Evolutionary conservation across 208 protist species (phyloP).

Genomic region (Naegleria gruberi): DNA sequence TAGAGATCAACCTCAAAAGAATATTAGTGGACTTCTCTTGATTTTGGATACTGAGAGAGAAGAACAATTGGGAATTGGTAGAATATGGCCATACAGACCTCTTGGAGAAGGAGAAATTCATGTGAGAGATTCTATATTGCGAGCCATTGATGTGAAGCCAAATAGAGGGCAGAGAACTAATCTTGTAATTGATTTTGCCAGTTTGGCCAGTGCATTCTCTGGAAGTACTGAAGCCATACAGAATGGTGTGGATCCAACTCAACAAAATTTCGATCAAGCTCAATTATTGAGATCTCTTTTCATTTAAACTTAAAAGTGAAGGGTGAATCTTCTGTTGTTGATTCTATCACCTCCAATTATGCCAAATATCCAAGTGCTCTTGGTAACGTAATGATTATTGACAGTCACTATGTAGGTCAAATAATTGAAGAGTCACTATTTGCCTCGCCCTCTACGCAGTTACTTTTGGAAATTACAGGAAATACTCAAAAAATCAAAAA

Average conservation of each 20-base stretch:
- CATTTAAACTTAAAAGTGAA: neutral
- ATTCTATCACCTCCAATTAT: constrained; percentile 48
- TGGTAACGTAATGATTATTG: constrained; percentile 79
- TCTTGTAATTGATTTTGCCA: constrained; percentile 43
- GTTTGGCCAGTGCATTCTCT: constrained; percentile 27
- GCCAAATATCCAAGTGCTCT: constrained; percentile 79
- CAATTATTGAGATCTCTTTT: neutral
- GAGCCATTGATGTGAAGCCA: constrained; percentile 49
- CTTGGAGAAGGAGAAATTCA: constrained; percentile 67
- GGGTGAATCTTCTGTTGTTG: constrained; percentile 49
- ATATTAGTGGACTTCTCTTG: neutral
- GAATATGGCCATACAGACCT: constrained; percentile 62
- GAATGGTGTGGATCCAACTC: neutral
- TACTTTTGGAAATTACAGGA: neutral
- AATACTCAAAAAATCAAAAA: neutral
- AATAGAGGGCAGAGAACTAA: constrained; percentile 41
- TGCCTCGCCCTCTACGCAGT: neutral
- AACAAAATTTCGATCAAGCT: neutral
- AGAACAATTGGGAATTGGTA: constrained; percentile 57
- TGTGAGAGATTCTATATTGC: constrained; percentile 55
- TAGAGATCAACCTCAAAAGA: neutral
- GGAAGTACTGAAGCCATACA: neutral
- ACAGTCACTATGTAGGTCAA: constrained; percentile 47
- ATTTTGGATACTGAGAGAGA: constrained; percentile 12
- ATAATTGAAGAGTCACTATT: neutral